Evolutionary conservation across 2,329 filamentous ascomycete species (phyloP).

Genomic region (Sordariomycetes sp.): DNA sequence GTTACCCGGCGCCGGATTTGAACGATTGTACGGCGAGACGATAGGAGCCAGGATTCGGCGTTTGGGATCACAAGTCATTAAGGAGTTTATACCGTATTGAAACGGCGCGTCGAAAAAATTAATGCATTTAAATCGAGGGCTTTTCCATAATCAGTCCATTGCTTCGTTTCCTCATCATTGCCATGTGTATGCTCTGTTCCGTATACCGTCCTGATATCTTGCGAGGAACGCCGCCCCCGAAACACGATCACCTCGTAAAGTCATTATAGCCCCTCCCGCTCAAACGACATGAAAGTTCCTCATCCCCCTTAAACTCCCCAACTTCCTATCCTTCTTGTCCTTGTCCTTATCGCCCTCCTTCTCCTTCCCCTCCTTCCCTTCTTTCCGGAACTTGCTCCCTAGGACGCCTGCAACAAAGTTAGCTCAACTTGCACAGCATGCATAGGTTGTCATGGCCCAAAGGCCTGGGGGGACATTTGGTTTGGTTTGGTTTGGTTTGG

Average conservation of each 20-base stretch:
- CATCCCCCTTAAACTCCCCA: slow-evolving; percentile 15
- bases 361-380: slow-evolving; percentile 29
- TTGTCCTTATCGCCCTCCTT: slow-evolving; percentile 19
- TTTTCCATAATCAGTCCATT: too few relatives aligned
- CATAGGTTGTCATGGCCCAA: background rate
- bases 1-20: too few relatives aligned
- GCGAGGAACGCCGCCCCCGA: background rate
- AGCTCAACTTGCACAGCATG: background rate
- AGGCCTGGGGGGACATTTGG: background rate
- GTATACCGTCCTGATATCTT: background rate
- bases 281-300: slow-evolving; percentile 19
- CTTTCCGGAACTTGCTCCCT: slow-evolving; percentile 32
- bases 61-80: too few relatives aligned
- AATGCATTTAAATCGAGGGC: too few relatives aligned
- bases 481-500: too few relatives aligned
- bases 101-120: too few relatives aligned
- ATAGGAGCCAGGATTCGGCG: too few relatives aligned
- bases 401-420: slow-evolving; percentile 24
- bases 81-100: too few relatives aligned
- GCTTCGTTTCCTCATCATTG: too few relatives aligned
- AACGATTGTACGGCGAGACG: too few relatives aligned
- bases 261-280: background rate
- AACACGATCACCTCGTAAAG: background rate
- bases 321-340: slow-evolving; percentile 23
- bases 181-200: background rate